Conservation (phyloP, 768 basidiomycete genomes). For the Gyrodon lividus region DNA sequence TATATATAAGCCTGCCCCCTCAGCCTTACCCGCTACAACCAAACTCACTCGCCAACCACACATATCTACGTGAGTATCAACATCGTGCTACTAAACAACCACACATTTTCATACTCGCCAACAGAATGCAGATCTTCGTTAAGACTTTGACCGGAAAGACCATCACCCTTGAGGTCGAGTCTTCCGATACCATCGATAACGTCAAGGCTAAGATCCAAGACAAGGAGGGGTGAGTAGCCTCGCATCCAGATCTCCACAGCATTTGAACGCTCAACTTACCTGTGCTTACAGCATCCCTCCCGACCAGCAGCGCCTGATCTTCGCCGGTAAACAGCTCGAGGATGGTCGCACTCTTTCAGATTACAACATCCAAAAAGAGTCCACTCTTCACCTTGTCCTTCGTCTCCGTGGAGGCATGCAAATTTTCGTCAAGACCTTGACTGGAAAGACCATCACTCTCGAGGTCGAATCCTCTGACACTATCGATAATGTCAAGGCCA, state of each 20-base stretch:
- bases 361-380: constrained; percentile 91
- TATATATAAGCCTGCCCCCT: background rate
- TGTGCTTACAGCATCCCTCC: constrained; percentile 55
- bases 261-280: too few species aligned
- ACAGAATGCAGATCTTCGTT: constrained; percentile 61
- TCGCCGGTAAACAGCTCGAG: constrained; percentile 90
- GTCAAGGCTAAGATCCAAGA: constrained; percentile 93
- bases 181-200: constrained; percentile 84
- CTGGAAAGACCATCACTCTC: constrained; percentile 89
- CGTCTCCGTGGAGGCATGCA: constrained; percentile 91
- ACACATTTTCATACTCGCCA: background rate
- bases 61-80: constrained; percentile 3
- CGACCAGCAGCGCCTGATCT: constrained; percentile 88
- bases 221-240: constrained; percentile 56
- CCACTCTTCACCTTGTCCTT: constrained; percentile 70
- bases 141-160: constrained; percentile 89
- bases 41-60: constrained; percentile 3
- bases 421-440: constrained; percentile 85
- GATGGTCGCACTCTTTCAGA: constrained; percentile 89
- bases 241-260: too few species aligned
- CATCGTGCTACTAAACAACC: background rate
- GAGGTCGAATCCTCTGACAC: constrained; percentile 94
- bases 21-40: background rate
- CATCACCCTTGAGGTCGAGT: constrained; percentile 88
- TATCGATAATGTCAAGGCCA: constrained; percentile 86